Evolutionary conservation across 1,284 basidiomycete genomes (phyloP), one percentile per base, ranked within the genome.

Genomic region (Tausonia pullulans): DNA sequence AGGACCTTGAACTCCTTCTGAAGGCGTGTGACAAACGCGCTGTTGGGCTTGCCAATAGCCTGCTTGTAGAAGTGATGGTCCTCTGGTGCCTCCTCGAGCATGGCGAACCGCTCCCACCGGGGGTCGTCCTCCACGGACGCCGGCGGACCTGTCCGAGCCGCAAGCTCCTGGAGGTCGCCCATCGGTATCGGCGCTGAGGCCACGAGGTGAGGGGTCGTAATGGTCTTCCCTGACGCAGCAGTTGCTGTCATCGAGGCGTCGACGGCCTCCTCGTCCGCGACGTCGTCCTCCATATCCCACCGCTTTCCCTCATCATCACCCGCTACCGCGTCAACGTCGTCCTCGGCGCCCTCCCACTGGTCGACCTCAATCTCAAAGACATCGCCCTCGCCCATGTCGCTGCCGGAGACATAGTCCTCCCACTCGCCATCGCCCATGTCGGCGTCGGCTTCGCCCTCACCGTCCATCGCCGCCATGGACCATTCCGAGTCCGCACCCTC

Each of bases 1-100:
- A 97, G 80, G 0, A 86, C 86, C 58, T 84, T 84, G 74, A 94
- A 93, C 74, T 97, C 92, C 74, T 87, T 88, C 44, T 82, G 79
- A 49, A 96, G 73, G 9, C 92, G 83, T 50, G 81, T 79, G 68
- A 88, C 79, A 77, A 92, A 96, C 13, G 80, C 70, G 71, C 87
- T 86, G 5, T 84, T 84, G 7, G 87, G 84, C 68, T 85, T 83
- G 3, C 80, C 79, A 40, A 70, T 64, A 1, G 83, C 80, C 64
- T 77, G 72, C 4, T 79, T 70, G 43, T 82, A 81, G 76, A 87
- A 94, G 11, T 88, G 86, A 70, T 95, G 91, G 71, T 94, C 90
- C 51, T 70, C 70, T 9, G 90, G 91, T 10, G 87, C 85, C 51
- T 83, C 81, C 49, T 89, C 77, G 51, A 90, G 78, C 48, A 93